Conservation (phyloP, 2,329 filamentous ascomycete species). For the Epichloe coenophiala region DNA sequence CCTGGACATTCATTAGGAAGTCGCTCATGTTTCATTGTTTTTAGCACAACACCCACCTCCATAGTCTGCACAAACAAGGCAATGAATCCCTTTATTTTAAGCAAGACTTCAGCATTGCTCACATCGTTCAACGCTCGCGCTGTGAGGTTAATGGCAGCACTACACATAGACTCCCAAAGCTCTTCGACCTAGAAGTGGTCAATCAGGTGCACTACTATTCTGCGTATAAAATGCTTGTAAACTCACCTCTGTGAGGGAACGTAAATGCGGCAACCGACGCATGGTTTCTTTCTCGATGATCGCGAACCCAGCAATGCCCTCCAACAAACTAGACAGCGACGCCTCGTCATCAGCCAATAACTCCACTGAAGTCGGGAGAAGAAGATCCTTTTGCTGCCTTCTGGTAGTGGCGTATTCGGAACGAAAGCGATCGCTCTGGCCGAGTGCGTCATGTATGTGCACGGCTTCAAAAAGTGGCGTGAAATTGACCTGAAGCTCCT, state of each 20-base stretch:
- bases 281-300: constrained; percentile 94
- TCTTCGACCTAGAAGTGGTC: constrained; percentile 63
- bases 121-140: constrained; percentile 65
- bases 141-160: constrained; percentile 70
- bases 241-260: constrained; percentile 69
- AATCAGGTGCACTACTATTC: neutral
- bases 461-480: constrained; percentile 87
- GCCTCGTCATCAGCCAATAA: constrained; percentile 72
- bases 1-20: constrained; percentile 72
- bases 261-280: constrained; percentile 69
- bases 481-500: constrained; percentile 90
- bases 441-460: constrained; percentile 90
- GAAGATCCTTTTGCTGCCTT: constrained; percentile 78
- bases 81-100: constrained; percentile 92
- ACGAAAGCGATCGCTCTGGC: constrained; percentile 82
- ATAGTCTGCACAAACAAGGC: constrained; percentile 96
- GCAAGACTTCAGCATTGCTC: constrained; percentile 73
- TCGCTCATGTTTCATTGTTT: constrained; percentile 41
- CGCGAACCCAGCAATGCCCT: constrained; percentile 90
- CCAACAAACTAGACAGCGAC: constrained; percentile 77
- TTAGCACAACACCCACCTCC: constrained; percentile 54
- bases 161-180: constrained; percentile 96
- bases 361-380: constrained; percentile 64
- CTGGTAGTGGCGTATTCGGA: constrained; percentile 86
- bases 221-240: neutral